Percentiles rank a stretch among this genome's conserved stretches.
phyloP scores from a whole-genome alignment of 1,284 basidiomycete species.

The Porogramme epimiltina region DNA sequence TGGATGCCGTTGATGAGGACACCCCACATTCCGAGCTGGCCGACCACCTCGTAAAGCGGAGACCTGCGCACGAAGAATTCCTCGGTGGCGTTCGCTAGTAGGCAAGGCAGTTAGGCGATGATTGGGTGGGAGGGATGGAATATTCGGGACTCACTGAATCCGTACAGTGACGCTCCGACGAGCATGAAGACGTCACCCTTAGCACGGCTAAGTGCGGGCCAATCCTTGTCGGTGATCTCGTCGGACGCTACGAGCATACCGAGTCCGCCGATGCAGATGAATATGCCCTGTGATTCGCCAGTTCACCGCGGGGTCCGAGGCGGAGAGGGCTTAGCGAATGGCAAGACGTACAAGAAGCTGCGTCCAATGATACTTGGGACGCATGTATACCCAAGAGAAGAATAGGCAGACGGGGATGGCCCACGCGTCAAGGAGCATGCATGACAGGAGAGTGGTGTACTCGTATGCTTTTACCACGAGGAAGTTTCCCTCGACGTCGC shows the following conservation, averaged over 20 bases:
- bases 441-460: constrained; percentile 84
- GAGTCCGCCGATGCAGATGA: constrained; percentile 75
- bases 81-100: constrained; percentile 79
- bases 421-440: constrained; percentile 88
- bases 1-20: constrained; percentile 79
- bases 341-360: constrained; percentile 62
- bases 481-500: constrained; percentile 86
- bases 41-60: constrained; percentile 85
- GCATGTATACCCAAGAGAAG: constrained; percentile 82
- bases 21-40: constrained; percentile 84
- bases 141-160: constrained; percentile 63
- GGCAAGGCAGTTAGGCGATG: not conserved
- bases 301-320: not conserved
- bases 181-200: constrained; percentile 90
- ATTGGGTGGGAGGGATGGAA: not conserved
- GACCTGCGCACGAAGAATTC: constrained; percentile 81
- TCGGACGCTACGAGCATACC: constrained; percentile 79
- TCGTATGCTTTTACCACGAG: constrained; percentile 84
- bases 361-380: constrained; percentile 79
- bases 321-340: not conserved
- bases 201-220: constrained; percentile 60
- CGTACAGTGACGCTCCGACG: constrained; percentile 81
- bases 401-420: constrained; percentile 85
- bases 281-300: constrained; percentile 53
- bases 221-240: constrained; percentile 70